Evolutionary conservation across 2,329 filamentous ascomycete genomes (phyloP).

Genomic region (Fusarium marasasianum): DNA sequence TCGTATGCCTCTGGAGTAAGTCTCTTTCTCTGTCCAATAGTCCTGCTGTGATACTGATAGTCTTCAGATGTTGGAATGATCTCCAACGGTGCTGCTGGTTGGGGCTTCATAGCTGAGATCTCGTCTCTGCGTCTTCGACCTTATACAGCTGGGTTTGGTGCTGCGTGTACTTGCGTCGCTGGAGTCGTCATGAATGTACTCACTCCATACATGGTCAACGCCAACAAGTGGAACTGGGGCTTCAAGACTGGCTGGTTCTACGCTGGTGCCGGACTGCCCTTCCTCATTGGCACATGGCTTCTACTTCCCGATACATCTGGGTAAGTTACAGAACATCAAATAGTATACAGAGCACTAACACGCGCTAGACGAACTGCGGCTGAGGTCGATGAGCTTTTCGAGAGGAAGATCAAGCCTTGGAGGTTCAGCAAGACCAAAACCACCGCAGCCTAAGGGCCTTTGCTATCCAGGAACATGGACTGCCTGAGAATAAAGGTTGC

Average conservation of each 20-base stretch:
- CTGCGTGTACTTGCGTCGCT: slow-evolving; percentile 39
- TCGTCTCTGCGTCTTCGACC: slow-evolving; percentile 48
- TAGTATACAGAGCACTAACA: not conserved
- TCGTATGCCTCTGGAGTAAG: slow-evolving; percentile 22
- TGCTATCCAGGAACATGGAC: not conserved
- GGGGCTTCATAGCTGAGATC: slow-evolving; percentile 48
- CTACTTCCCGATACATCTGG: slow-evolving; percentile 44
- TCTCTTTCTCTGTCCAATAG: not conserved
- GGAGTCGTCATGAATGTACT: slow-evolving; percentile 40
- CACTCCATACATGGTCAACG: slow-evolving; percentile 47
- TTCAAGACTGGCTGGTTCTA: slow-evolving; percentile 48
- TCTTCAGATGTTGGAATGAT: slow-evolving; percentile 3
- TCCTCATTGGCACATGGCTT: slow-evolving; percentile 42
- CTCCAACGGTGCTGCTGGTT: slow-evolving; percentile 33
- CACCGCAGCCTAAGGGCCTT: not conserved
- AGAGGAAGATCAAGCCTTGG: not conserved
- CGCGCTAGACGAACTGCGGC: not conserved
- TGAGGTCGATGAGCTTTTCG: not conserved
- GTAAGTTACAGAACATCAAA: not conserved
- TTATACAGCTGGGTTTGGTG: slow-evolving; percentile 44
- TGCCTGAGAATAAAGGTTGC: not conserved
- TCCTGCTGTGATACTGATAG: not conserved
- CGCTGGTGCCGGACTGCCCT: slow-evolving; percentile 36
- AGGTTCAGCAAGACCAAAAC: not conserved
- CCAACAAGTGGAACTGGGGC: slow-evolving; percentile 45